Evolutionary conservation across 306 rosid species (phyloP), one percentile per base, ranked within the genome.

Genomic region (Canavalia ensiformis): DNA sequence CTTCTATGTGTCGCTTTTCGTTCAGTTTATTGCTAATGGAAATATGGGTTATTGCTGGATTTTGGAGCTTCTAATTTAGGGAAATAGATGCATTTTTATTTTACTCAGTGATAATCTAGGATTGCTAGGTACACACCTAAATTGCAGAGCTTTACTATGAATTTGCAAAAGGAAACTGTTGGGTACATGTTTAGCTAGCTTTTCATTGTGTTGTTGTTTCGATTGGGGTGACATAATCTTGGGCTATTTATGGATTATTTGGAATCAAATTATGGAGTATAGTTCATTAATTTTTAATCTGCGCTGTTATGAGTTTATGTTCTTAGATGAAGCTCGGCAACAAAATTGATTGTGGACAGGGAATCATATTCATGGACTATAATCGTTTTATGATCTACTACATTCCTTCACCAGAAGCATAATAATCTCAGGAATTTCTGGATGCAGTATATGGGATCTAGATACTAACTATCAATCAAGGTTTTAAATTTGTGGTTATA

Each of bases 381-480:
- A 31, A 68, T 78, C 25, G 44, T 70, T 35, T 52, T 44, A 50
- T 46, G 34, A 46, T 69, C 47, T 60, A 12, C 25, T n/a, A 6
- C 64, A 30, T 79, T 84, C 67, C 18, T 69, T 73, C 13, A 4
- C 41, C 11, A 0, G 45, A 66, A 73, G 81, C 52, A 35, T 39
- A 45, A 58, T 1, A 41, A 30, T 67, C 68, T 1, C 69, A 4
- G 25, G 54, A 72, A 72, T 84, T 39, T 64, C 71, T 65, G 64
- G 82, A 82, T 76, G 75, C 55, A 63, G n/a, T 42, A 7, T 11
- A 25, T 30, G 41, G 71, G 63, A 50, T 46, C 35, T 28, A 42
- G 47, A 72, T 39, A 3, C 65, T 45, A 29, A 8, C 70, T 83
- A 46, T 28, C 51, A 50, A 30, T 52, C 41, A 49, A 50, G 39